These are phyloP conservation scores for Blastomyces silverae DNA, from an alignment of 2,329 filamentous ascomycete species.

Conservation along the genomic window DNA sequence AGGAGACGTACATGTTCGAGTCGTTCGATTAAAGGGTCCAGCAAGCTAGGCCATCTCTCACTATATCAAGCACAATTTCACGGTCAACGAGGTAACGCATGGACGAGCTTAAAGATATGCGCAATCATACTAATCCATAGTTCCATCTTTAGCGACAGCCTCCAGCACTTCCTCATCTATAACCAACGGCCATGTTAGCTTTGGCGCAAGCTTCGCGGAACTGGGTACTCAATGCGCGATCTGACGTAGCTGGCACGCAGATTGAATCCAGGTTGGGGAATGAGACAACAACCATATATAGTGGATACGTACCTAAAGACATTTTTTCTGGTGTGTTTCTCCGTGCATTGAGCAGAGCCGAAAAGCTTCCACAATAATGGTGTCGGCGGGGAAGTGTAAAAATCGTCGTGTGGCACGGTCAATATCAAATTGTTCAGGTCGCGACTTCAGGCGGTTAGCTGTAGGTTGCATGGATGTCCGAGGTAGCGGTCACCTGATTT, in stretches of 20 bases:
- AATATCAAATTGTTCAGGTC: background rate
- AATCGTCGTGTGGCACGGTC: background rate
- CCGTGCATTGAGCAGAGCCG: conserved; percentile 3
- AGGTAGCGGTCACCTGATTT: conserved; percentile 2
- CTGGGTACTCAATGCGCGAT: background rate
- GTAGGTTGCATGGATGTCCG: background rate
- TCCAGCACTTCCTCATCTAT: conserved; percentile 50
- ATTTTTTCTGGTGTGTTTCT: conserved; percentile 4
- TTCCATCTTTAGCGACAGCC: conserved; percentile 51
- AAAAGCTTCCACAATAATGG: background rate
- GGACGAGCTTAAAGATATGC: conserved; percentile 5
- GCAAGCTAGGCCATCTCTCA: conserved; percentile 61
- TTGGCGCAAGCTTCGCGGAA: background rate
- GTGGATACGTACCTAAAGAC: conserved; percentile 12
- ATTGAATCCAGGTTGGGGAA: background rate
- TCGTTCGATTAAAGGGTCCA: conserved; percentile 58
- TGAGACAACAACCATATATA: background rate
- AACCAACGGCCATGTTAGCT: conserved; percentile 1
- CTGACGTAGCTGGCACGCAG: background rate
- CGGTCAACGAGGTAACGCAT: conserved; percentile 7
- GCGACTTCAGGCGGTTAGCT: background rate
- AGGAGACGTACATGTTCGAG: conserved; percentile 54
- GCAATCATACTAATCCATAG: conserved; percentile 50
- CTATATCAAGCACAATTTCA: conserved; percentile 43
- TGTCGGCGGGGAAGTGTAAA: background rate